Evolutionary conservation across 208 protist genomes (phyloP), one percentile per base, ranked within the genome.

Genomic region (Trypanosoma grayi): DNA sequence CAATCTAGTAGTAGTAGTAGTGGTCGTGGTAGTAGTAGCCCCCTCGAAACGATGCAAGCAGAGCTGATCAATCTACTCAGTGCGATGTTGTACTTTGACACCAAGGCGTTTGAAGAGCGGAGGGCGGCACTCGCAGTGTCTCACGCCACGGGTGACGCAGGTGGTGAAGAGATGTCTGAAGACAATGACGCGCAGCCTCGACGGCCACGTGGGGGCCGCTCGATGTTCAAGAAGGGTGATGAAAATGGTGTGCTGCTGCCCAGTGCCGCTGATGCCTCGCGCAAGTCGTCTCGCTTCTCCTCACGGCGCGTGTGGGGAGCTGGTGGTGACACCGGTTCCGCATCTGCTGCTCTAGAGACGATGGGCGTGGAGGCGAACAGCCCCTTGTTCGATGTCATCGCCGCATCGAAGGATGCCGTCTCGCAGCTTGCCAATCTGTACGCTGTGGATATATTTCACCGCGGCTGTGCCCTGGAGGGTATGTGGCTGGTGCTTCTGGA

Each of bases 61-160:
- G 67, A 73, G 25, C 28, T 66, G 18, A 1, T 53, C 2, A 41
- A n/a, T 20, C 48, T 40, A 14, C 16, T 73, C 11, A 52, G 54
- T 24, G 37, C 41, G 1, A 66, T 73, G 67, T 20, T 73, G 16
- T 73, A 66, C 52, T 66, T 73, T 59, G 44, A 73, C 24, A 59
- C 66, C 33, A 41, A 53, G 27, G 27, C 25, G 1, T 62, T 60
- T 46, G 58, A 61, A 20, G 50, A 71, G 34, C 65, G 56, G 4
- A 20, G 22, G 14, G 47, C 56, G 16, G 22, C 34, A 13, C 61
- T 60, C 6, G 40, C 33, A 8, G 41, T 33, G 14, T 33, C 37
- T 27, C 47, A 40, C 10, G 27, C 34, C n/a, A 46, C n/a, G 20
- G 40, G 41, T 30, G 37, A 50, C 22, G 34, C 30, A 20, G 39